These are phyloP conservation scores for Aspergillus fumigatiaffinis DNA, from an alignment of 2,329 filamentous ascomycete genomes.

Conservation along the genomic window DNA sequence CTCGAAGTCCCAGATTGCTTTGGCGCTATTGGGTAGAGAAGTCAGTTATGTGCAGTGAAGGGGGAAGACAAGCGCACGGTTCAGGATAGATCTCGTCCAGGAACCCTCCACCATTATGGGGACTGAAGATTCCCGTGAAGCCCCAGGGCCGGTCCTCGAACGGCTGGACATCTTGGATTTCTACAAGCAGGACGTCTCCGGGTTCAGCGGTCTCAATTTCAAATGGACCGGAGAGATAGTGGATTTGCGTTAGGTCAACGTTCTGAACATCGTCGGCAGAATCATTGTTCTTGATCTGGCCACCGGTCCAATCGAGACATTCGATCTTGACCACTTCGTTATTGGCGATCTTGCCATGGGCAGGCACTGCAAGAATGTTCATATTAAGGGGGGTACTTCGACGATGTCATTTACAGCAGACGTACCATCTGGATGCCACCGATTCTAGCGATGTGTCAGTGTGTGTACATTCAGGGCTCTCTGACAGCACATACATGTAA, in stretches of 20 bases:
- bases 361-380: slow-evolving; percentile 58
- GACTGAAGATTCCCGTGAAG: slow-evolving; percentile 78
- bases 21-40: slow-evolving; percentile 43
- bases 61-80: slow-evolving; percentile 51
- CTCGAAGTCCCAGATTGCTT: slow-evolving; percentile 74
- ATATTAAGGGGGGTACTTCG: not conserved
- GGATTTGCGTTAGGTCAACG: slow-evolving; percentile 77
- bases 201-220: slow-evolving; percentile 80
- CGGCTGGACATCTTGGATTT: slow-evolving; percentile 91
- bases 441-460: slow-evolving; percentile 57
- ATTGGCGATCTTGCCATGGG: slow-evolving; percentile 67
- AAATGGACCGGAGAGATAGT: slow-evolving; percentile 87
- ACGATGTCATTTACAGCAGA: not conserved
- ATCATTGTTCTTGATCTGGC: slow-evolving; percentile 86
- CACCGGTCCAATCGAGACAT: slow-evolving; percentile 74
- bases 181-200: slow-evolving; percentile 78
- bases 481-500: slow-evolving; percentile 59
- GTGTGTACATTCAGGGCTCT: slow-evolving; percentile 2
- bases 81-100: slow-evolving; percentile 82
- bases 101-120: slow-evolving; percentile 81
- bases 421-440: slow-evolving; percentile 88
- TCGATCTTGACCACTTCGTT: slow-evolving; percentile 91
- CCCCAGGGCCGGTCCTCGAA: slow-evolving; percentile 84
- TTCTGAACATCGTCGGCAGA: slow-evolving; percentile 82
- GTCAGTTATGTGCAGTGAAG: not conserved